These are phyloP conservation scores for Prunus armeniaca DNA, from an alignment of 306 rosid genomes.

Conservation along the genomic window DNA sequence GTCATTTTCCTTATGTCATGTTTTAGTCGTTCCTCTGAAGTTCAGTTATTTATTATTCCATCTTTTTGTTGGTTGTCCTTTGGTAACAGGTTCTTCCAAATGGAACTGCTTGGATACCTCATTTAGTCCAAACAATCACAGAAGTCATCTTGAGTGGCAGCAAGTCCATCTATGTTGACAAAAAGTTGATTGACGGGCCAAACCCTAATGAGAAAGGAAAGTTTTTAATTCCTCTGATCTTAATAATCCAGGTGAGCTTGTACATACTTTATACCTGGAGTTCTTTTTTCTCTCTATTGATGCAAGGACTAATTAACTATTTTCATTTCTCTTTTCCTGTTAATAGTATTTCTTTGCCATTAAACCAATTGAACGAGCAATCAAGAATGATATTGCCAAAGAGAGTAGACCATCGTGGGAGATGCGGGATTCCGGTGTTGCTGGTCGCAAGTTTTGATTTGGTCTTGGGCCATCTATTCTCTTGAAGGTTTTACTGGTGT, in stretches of 20 bases:
- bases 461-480: constrained; percentile 6
- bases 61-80: constrained; percentile 15
- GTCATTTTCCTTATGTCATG: constrained; percentile 18
- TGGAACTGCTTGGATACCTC: constrained; percentile 86
- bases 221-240: constrained; percentile 69
- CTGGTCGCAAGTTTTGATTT: constrained; percentile 34
- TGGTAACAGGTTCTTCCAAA: constrained; percentile 81
- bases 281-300: background rate
- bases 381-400: constrained; percentile 52
- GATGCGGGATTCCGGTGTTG: constrained; percentile 34
- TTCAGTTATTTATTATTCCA: background rate
- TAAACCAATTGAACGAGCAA: constrained; percentile 66
- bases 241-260: constrained; percentile 60
- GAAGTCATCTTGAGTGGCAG: constrained; percentile 55
- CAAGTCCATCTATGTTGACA: constrained; percentile 66
- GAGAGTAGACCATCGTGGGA: constrained; percentile 84
- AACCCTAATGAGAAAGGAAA: constrained; percentile 84
- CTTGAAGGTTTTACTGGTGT: background rate
- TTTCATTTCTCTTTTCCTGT: background rate
- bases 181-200: constrained; percentile 86
- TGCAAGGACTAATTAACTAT: background rate
- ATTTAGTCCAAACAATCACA: constrained; percentile 71
- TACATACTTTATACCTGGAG: background rate
- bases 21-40: background rate
- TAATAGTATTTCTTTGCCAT: constrained; percentile 55